Evolutionary conservation across 768 basidiomycete species (phyloP).

Genomic region (Paxillus involutus): DNA sequence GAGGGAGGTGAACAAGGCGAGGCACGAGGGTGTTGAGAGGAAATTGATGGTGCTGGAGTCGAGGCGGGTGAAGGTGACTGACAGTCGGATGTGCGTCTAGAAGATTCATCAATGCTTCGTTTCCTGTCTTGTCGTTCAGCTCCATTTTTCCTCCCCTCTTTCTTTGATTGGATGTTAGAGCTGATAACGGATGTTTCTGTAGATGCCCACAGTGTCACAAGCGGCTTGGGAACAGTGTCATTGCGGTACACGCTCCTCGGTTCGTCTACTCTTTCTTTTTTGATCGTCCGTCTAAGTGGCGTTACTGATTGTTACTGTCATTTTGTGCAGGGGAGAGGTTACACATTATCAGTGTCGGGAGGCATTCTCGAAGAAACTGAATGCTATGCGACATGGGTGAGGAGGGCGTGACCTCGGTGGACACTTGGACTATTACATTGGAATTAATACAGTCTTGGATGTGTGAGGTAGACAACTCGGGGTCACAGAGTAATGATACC

Average conservation of each 20-base stretch:
- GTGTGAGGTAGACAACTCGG: not conserved
- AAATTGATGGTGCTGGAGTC: constrained; percentile 75
- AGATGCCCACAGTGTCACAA: constrained; percentile 98
- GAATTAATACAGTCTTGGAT: not conserved
- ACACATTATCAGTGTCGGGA: constrained; percentile 97
- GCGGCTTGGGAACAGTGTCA: constrained; percentile 87
- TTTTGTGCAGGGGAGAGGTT: constrained; percentile 79
- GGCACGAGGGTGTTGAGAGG: constrained; percentile 74
- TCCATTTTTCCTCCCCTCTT: not conserved
- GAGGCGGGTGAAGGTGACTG: constrained; percentile 84
- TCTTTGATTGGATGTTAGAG: not conserved
- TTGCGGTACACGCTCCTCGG: constrained; percentile 90
- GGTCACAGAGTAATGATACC: too few relatives aligned
- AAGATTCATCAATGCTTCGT: too few relatives aligned
- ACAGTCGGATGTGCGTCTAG: constrained; percentile 82
- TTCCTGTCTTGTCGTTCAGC: not conserved
- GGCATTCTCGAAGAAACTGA: constrained; percentile 61
- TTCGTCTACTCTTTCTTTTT: constrained; percentile 25
- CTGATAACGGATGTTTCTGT: constrained; percentile 6
- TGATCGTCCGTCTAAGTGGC: not conserved
- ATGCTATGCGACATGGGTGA: constrained; percentile 32
- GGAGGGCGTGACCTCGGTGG: not conserved
- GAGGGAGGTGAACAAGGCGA: constrained; percentile 68
- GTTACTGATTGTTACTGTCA: not conserved
- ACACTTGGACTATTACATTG: too few relatives aligned